Base-by-base conservation (phyloP, 805 yeast species). In the Wickerhamiella hasegawae region DNA sequence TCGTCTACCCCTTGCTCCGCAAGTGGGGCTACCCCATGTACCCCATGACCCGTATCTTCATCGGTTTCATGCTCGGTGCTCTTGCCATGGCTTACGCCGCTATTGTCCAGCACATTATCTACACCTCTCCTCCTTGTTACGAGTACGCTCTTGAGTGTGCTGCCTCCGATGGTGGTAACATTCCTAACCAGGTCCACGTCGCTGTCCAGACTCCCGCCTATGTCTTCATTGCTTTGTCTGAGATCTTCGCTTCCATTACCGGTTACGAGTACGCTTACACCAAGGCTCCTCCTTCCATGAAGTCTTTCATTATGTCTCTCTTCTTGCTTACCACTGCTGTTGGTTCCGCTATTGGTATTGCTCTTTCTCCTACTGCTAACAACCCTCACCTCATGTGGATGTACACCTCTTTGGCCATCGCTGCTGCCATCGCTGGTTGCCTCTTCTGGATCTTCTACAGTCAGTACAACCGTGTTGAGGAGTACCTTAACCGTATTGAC, bases 181-280 rank as follows among this genome's bases (percentile, higher is more conserved):
- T 59, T 25, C 74, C 76, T 28, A 69, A 71, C 50, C 54, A 63
- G 35, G 62, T 76, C 32, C 77, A 76, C 53, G 73, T 80, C 44
- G 81, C 80, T 43, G 62, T 72, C 41, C 85, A 78, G 59, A 62
- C 67, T 12, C 77, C 77, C 14, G 77, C 83, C 3, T 80, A 79
- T 55, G 66, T 76, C 29, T 59, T 80, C 43, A 73, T 76, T 55
- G 87, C 80, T 9, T 52, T 76, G 36, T 71, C 83, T n/a, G 92
- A 80, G 57, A 78, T 79, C 45, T 68, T 79, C 46, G 84, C 85
- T 21, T 76, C 80, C 35, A 70, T 78, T 47, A 78, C 90, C 16
- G 87, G 87, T 47, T 68, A 76, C 46, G 90, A 80, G 59, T 78
- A 76, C 51, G 92, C 92, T 14, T 80, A 76, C 59, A 73, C 84